Evolutionary conservation across 768 basidiomycete species (phyloP), one percentile per base, ranked within the genome.

Genomic region (Hemileccinum rubropunctum): DNA sequence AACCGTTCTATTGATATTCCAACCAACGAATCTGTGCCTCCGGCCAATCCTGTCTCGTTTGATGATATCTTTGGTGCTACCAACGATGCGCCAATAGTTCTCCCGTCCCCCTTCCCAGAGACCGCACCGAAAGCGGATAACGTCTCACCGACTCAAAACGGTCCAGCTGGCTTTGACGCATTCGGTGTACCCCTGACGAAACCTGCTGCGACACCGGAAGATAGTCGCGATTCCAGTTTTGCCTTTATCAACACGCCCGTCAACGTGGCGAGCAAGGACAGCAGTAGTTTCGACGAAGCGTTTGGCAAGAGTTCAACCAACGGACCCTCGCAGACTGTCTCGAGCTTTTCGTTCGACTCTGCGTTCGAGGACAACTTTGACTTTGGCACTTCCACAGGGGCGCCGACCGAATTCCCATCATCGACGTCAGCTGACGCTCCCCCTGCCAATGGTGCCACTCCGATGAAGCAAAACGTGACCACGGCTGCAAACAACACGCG

Each of bases 261-360:
- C 32, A 54, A 54, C 15, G 50, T 40, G 42, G 32, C 47, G 10
- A 58, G 52, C 43, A 52, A 48, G 40, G 52, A 37, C 23, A 57
- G 51, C 1, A 82, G 74, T 54, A 88, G 80, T 44, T 88, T 91
- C 57, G 88, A 91, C 59, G 87, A 89, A 61, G 83, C 86, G 1
- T 74, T 91, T 61, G 79, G 82, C 15, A 81, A 78, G 53, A 69
- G 80, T 18, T 67, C 80, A 0, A 62, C 64, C 28, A 71, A 66
- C 33, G 60, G 67, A 9, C 59, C 78, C 11, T 54, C 73, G 6
- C 58, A 67, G 33, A 53, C 62, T 1, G 44, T 40, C 6, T 65
- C 70, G 7, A 61, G 68, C 20, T 81, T 88, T 57, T 75, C 82
- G 4, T 90, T 91, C 48, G 86, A 86, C 47, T 73, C 80, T 39